Base-by-base conservation (phyloP, 1,284 basidiomycete genomes). In the Leucocoprinus gongylophorus region DNA sequence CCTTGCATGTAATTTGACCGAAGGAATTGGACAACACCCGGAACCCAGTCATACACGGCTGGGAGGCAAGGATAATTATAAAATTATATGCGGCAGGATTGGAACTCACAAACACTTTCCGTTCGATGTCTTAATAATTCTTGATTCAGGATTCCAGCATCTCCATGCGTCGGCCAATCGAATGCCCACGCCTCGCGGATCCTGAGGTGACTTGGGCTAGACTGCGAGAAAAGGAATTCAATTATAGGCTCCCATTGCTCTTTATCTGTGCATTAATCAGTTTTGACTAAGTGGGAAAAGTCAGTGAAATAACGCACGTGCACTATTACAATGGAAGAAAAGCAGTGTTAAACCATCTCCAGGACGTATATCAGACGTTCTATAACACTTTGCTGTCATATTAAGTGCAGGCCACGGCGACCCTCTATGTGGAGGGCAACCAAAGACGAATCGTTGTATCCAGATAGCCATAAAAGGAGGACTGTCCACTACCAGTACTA, bases 121-220 rank as follows among this genome's bases (percentile, higher is more conserved):
- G 59, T 55, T 28, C 69, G 65, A 35, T 58, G 50, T 35, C 66
- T 62, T 26, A 79, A 64, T 6, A 63, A 54, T 18, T 57, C 61
- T 26, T 62, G 62, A 52, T 80, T 80, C 32, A 78, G 51, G 0
- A 69, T 56, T 10, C 72, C 78, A n/a, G 76, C 68, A 48, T 79
- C 74, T 5, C 77, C 77, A 46, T 80, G 78, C 45, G 71, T 78
- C 21, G 73, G 76, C 63, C 73, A 69, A 60, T 80, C 78, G 38
- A 79, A 69, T 1, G 73, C 64, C 76, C 78, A 80, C 30, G 75
- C 73, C 55, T 80, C 79, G 3, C 71, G 67, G 26, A 80, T 67
- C 8, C 62, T 63, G 45, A 59, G 55, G 2, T 51, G 51, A 32
- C 46, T 38, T 50, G 58, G 40, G 59, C 63, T 58, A 12, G 68